A percentile compares a stretch with the other conserved stretches of the same genome.
phyloP scores from a whole-genome alignment of 306 rosid genomes.

The Vigna radiata region DNA sequence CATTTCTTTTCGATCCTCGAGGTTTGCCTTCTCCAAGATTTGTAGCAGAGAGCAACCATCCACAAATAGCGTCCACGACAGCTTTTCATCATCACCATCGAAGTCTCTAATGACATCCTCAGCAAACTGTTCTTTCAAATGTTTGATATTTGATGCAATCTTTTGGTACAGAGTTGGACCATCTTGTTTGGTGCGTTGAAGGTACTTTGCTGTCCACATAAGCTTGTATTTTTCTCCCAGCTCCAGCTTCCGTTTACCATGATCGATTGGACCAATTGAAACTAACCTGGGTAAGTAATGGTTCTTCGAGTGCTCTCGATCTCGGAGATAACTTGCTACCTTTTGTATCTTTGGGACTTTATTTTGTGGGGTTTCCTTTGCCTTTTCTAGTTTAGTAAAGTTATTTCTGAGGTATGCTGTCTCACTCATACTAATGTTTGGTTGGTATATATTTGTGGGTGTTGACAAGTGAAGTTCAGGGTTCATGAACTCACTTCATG shows the following conservation, averaged over 20 bases:
- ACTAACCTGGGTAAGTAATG: slow-evolving; percentile 9
- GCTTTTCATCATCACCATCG: not conserved
- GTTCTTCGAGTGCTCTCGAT: not conserved
- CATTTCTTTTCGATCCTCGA: not conserved
- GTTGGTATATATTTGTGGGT: not conserved
- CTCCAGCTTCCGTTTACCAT: not conserved
- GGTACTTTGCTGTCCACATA: slow-evolving; percentile 16
- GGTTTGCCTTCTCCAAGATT: not conserved
- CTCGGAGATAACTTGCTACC: not conserved
- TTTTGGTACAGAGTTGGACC: not conserved
- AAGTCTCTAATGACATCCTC: not conserved
- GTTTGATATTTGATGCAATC: not conserved
- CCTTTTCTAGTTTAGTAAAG: not conserved
- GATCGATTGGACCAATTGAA: slow-evolving; percentile 37
- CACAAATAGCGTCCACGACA: slow-evolving; percentile 20
- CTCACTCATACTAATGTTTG: not conserved
- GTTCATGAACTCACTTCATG: not conserved
- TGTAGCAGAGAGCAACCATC: slow-evolving; percentile 41
- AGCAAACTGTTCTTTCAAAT: not conserved
- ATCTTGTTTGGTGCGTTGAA: not conserved
- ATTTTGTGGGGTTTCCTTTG: not conserved
- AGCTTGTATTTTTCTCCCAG: slow-evolving; percentile 33
- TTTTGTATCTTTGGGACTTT: not conserved
- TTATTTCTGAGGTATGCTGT: not conserved
- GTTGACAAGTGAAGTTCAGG: not conserved